These are phyloP conservation scores for Sistotremastrum suecicum DNA, from an alignment of 768 basidiomycete species.

Conservation along the genomic window DNA sequence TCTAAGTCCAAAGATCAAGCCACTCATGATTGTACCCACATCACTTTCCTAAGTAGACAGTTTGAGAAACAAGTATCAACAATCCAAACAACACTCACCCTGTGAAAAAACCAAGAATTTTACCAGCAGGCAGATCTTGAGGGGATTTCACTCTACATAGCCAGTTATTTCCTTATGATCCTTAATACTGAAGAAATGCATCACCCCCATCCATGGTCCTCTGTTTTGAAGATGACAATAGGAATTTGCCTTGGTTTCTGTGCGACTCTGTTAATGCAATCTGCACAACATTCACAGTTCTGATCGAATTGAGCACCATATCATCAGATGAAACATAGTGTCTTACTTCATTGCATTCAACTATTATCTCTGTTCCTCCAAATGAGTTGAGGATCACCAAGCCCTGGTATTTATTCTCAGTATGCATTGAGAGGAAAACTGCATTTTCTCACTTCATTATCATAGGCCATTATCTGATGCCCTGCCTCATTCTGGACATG, in stretches of 20 bases:
- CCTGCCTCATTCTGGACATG: conserved; percentile 20
- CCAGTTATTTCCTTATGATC: too few species aligned
- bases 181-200: too few species aligned
- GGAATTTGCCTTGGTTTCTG: conserved; percentile 42
- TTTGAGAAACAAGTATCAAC: conserved; percentile 2
- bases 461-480: conserved; percentile 28
- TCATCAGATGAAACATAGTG: not conserved
- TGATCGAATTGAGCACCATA: conserved; percentile 9
- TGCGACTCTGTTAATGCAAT: conserved; percentile 46
- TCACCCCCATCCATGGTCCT: conserved; percentile 43
- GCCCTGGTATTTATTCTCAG: conserved; percentile 21
- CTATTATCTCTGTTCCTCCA: conserved; percentile 34
- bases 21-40: conserved; percentile 21
- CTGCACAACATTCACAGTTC: conserved; percentile 29
- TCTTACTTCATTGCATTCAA: conserved; percentile 49
- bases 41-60: conserved; percentile 22
- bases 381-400: conserved; percentile 30
- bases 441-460: conserved; percentile 18
- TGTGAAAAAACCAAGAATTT: conserved; percentile 53
- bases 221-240: conserved; percentile 56
- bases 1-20: too few species aligned
- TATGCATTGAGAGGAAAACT: not conserved
- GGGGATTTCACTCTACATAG: conserved; percentile 25
- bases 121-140: conserved; percentile 29
- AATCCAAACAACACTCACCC: conserved; percentile 29